Evolutionary conservation across 2,329 filamentous ascomycete genomes (phyloP).

Genomic region (Talaromyces rugulosus): DNA sequence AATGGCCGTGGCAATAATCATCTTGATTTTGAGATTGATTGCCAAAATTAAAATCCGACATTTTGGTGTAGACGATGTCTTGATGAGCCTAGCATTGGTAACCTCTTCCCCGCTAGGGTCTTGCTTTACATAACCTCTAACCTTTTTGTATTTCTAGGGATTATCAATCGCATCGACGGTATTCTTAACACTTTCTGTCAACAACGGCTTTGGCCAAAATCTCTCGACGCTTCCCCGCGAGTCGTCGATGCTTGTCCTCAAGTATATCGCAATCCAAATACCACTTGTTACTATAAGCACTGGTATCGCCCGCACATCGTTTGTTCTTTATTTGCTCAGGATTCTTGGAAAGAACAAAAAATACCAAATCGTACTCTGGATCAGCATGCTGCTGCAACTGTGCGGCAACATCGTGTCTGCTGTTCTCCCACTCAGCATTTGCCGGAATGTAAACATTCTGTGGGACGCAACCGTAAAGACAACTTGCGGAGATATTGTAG

Average conservation of each 20-base stretch:
- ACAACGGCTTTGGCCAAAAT: neutral
- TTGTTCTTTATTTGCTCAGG: conserved; percentile 20
- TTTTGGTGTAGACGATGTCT: conserved; percentile 5
- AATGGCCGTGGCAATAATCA: neutral
- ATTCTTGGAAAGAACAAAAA: conserved; percentile 17
- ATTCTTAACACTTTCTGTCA: neutral
- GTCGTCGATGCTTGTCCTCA: neutral
- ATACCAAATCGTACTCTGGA: conserved; percentile 17
- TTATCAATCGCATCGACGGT: neutral
- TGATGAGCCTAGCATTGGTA: conserved; percentile 9
- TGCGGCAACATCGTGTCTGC: conserved; percentile 16
- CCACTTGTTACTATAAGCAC: conserved; percentile 19
- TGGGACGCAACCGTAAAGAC: neutral
- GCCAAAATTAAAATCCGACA: conserved; percentile 7
- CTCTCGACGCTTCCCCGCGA: neutral
- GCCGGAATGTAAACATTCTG: neutral
- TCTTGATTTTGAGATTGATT: conserved; percentile 2
- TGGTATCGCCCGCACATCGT: conserved; percentile 19
- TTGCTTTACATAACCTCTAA: conserved; percentile 4
- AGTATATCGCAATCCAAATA: conserved; percentile 8
- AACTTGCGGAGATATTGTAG: neutral
- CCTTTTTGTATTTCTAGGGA: neutral
- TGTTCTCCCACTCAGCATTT: neutral
- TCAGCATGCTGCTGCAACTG: conserved; percentile 17
- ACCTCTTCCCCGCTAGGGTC: conserved; percentile 11